Evolutionary conservation across 495 filamentous ascomycete species (phyloP), one percentile per base, ranked within the genome.

Genomic region (Emericellopsis terricola): DNA sequence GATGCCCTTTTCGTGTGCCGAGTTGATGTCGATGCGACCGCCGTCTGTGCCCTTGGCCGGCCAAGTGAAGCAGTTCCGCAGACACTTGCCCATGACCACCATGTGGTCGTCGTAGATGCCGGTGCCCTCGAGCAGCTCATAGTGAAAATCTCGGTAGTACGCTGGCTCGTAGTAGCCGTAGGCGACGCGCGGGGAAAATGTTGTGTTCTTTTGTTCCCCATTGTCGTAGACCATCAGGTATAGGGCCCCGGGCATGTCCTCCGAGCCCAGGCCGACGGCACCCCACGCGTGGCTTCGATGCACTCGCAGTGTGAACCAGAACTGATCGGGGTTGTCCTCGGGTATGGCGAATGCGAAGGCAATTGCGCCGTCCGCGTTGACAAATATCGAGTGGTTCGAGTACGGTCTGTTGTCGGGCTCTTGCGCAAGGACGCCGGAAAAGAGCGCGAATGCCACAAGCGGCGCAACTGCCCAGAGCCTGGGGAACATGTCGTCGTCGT

Each of bases 141-240:
- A 45, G 3, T 42, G 37, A 28, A 66, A 46, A n/a, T 58, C 49
- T 2, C 51, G 44, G 20, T 53, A 49, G 41, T 56, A 55, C 2
- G 44, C 42, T 8, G 68, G 68, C 41, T 70, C 66, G 23, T 49
- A 42, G 37, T 69, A 46, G 15, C 53, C 57, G 8, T 41, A 42
- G 2, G 53, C 44, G 3, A 57, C 36, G 17, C 68, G 57, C 1
- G 67, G 60, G 33, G 57, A 65, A 15, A 73, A 37, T 4, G 64
- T 70, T 15, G 67, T 47, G 36, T 60, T 62, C 18, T 62, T 47
- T 26, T 55, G 60, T 8, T 51, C 53, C 3, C 43, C 38, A 20
- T 49, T 55, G 4, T 51, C 37, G 43, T 76, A 74, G 1, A 52
- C 45, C 28, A 73, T 48, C 32, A 70, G 55, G 41, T 73, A 66